These are phyloP conservation scores for Alternaria arbusti DNA, from an alignment of 2,329 filamentous ascomycete species.

Conservation along the genomic window DNA sequence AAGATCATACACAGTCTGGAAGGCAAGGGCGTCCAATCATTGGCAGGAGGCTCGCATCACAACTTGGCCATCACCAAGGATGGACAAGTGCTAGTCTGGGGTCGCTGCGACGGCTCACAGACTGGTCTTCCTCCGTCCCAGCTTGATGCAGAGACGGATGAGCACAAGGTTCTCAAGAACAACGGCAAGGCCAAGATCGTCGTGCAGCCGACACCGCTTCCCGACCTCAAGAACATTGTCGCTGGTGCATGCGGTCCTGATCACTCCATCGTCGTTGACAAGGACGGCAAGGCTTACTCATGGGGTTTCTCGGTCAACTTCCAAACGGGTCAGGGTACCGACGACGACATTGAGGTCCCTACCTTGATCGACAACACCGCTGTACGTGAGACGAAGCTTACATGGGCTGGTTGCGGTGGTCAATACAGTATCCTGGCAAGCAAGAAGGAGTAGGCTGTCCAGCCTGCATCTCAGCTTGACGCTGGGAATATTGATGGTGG, in stretches of 20 bases:
- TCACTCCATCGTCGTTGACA: constrained; percentile 74
- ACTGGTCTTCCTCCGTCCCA: constrained; percentile 50
- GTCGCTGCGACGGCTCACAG: constrained; percentile 65
- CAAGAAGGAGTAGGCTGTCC: constrained; percentile 30
- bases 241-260: constrained; percentile 71
- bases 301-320: constrained; percentile 85
- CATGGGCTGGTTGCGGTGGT: constrained; percentile 83
- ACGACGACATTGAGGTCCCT: constrained; percentile 79
- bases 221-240: constrained; percentile 63
- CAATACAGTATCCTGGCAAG: constrained; percentile 74
- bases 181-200: constrained; percentile 73
- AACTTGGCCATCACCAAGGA: constrained; percentile 64
- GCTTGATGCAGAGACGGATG: constrained; percentile 49
- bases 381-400: constrained; percentile 74
- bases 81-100: constrained; percentile 66
- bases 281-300: constrained; percentile 72
- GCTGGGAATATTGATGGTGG: neutral
- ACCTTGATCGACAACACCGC: constrained; percentile 86
- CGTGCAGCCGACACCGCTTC: constrained; percentile 67
- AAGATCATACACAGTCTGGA: constrained; percentile 70
- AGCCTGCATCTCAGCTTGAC: neutral
- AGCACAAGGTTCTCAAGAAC: constrained; percentile 56
- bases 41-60: constrained; percentile 79
- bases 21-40: constrained; percentile 67
- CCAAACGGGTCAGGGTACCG: constrained; percentile 77